Evolutionary conservation across 257 asterid species (phyloP).

Genomic region (Verbena officinalis): DNA sequence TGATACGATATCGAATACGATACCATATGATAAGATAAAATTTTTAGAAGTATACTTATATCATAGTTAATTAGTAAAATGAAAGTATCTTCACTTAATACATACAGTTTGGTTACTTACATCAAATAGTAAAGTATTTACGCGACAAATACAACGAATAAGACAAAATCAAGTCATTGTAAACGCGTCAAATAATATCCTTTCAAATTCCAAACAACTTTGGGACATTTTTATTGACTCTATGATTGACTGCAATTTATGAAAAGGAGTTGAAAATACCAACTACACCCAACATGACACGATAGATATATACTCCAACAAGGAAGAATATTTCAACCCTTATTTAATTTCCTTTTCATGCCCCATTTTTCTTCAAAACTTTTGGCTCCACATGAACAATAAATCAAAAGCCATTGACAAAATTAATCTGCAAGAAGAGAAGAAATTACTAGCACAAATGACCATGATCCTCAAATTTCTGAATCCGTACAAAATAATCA

Average conservation of each 20-base stretch:
- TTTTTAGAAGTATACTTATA: no score
- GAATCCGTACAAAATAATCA: conserved; percentile 33
- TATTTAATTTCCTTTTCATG: neutral
- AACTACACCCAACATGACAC: conserved; percentile 26
- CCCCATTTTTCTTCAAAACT: neutral
- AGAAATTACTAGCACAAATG: conserved; percentile 10
- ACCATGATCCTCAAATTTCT: conserved; percentile 43
- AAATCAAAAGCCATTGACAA: conserved; percentile 26
- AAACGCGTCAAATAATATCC: conserved; percentile 13
- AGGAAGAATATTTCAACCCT: conserved; percentile 17
- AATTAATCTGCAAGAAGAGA: conserved; percentile 11
- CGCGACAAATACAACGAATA: no score
- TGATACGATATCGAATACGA: no score
- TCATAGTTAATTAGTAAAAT: no score
- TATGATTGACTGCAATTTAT: conserved; percentile 26
- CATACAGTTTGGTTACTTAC: no score
- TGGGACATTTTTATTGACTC: conserved; percentile 47
- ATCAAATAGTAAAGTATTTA: no score
- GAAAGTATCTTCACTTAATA: no score
- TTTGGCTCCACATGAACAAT: conserved; percentile 26
- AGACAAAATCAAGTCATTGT: neutral
- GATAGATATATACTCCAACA: conserved; percentile 15
- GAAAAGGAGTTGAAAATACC: conserved; percentile 28
- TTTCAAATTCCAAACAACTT: conserved; percentile 11
- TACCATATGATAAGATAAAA: no score